phyloP scores from a whole-genome alignment of 345 rosid genomes.

The Anastatica hierochuntica region DNA sequence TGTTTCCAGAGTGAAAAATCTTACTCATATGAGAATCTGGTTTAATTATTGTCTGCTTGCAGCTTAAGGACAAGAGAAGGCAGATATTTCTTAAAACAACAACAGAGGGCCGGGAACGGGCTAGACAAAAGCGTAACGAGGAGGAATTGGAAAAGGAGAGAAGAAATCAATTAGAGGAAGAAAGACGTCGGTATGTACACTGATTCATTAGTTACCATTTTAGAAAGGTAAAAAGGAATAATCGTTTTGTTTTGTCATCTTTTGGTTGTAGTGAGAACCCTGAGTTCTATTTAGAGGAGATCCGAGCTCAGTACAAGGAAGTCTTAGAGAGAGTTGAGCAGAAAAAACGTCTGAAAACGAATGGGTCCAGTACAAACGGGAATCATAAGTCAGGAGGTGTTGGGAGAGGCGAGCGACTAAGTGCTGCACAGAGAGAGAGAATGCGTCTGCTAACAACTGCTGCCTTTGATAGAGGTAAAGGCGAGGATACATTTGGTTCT shows the following conservation, averaged over 20 bases:
- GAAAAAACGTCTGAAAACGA: conserved; percentile 75
- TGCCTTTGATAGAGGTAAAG: conserved; percentile 95
- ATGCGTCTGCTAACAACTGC: conserved; percentile 94
- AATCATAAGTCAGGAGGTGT: conserved; percentile 56
- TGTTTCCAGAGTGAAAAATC: background rate
- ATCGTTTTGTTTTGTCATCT: background rate
- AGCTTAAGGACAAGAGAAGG: conserved; percentile 81
- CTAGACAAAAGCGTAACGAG: conserved; percentile 80
- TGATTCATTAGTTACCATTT: conserved; percentile 5
- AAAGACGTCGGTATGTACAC: conserved; percentile 62
- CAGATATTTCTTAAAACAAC: conserved; percentile 84
- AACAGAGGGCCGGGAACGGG: conserved; percentile 78
- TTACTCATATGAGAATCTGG: background rate
- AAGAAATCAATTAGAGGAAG: conserved; percentile 73
- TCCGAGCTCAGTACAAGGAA: conserved; percentile 62
- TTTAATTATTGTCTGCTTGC: conserved; percentile 17
- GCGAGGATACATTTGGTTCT: conserved; percentile 86
- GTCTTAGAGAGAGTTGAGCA: conserved; percentile 73
- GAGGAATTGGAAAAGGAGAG: conserved; percentile 73
- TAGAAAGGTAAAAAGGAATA: background rate
- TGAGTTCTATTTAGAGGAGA: conserved; percentile 65
- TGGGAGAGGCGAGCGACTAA: conserved; percentile 95
- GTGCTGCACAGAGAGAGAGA: conserved; percentile 89
- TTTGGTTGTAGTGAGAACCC: conserved; percentile 63
- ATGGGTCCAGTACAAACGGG: conserved; percentile 65